These are phyloP conservation scores for Rhodomyrtus psidioides DNA, from an alignment of 441 rosid genomes.

Conservation along the genomic window DNA sequence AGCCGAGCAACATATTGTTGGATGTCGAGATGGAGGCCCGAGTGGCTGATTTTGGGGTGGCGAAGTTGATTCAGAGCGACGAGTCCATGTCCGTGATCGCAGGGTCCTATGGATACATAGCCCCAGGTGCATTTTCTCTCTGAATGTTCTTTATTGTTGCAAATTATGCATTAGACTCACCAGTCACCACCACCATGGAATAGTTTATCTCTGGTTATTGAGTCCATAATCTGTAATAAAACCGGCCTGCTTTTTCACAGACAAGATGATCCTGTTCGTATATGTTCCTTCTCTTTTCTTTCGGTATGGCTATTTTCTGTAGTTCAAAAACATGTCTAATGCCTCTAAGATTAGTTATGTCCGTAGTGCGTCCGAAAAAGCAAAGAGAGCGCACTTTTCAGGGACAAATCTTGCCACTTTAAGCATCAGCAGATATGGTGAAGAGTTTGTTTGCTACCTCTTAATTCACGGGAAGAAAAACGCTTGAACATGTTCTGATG, in stretches of 20 bases:
- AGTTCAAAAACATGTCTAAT: not conserved
- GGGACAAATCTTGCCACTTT: not conserved
- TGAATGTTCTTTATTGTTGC: not conserved
- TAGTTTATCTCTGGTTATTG: not conserved
- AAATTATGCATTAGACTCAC: not conserved
- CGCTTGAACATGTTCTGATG: not conserved
- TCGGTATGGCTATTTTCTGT: not conserved
- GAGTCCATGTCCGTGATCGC: slow-evolving; percentile 99
- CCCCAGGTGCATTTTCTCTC: slow-evolving; percentile 56
- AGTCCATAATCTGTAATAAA: not conserved
- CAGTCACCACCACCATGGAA: not conserved
- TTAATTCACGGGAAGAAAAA: not conserved
- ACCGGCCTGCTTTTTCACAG: not conserved
- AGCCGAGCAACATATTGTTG: slow-evolving; percentile 77
- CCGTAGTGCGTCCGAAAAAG: not conserved
- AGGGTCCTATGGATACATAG: slow-evolving; percentile 97
- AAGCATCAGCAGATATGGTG: not conserved
- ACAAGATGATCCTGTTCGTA: not conserved
- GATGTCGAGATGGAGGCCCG: slow-evolving; percentile 94
- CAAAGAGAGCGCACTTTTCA: not conserved
- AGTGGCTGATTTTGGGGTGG: slow-evolving; percentile 97
- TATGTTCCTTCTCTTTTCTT: not conserved
- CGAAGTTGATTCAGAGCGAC: slow-evolving; percentile 68
- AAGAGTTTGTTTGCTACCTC: not conserved
- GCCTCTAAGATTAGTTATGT: not conserved